phyloP scores from a whole-genome alignment of 768 basidiomycete genomes.

The Boletus bicolor region DNA sequence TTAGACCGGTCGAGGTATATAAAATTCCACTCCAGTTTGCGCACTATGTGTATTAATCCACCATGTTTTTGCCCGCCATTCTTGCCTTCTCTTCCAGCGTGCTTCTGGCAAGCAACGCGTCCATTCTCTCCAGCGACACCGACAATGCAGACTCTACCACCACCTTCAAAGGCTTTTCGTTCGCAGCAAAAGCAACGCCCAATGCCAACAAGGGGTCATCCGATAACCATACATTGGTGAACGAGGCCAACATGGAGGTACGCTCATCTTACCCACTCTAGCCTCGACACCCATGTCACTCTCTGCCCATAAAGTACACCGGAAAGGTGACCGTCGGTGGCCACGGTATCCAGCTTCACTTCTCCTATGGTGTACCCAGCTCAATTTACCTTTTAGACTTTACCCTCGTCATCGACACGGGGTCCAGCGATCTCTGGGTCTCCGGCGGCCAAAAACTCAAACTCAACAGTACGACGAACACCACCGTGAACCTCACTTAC shows the following conservation, averaged over 20 bases:
- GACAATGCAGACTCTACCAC: background rate
- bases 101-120: slow-evolving; percentile 35
- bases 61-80: slow-evolving; percentile 16
- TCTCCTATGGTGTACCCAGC: background rate
- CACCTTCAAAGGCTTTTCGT: slow-evolving; percentile 19
- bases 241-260: slow-evolving; percentile 28
- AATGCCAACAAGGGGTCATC: slow-evolving; percentile 18
- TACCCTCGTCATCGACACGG: slow-evolving; percentile 27
- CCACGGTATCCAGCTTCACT: slow-evolving; percentile 16
- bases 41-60: background rate
- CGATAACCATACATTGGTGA: slow-evolving; percentile 24
- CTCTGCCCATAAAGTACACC: slow-evolving; percentile 20
- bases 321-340: slow-evolving; percentile 31
- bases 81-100: slow-evolving; percentile 13
- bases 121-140: slow-evolving; percentile 10
- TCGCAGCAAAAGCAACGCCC: slow-evolving; percentile 16
- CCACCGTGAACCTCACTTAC: slow-evolving; percentile 33
- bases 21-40: background rate
- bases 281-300: background rate
- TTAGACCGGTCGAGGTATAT: background rate
- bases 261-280: slow-evolving; percentile 1
- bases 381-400: slow-evolving; percentile 20
- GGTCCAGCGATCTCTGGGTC: slow-evolving; percentile 33
- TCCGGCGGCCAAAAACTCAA: slow-evolving; percentile 19
- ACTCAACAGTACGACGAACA: slow-evolving; percentile 30